Conservation (phyloP, 2,329 filamentous ascomycete species). For the Hypocreales sp. region DNA sequence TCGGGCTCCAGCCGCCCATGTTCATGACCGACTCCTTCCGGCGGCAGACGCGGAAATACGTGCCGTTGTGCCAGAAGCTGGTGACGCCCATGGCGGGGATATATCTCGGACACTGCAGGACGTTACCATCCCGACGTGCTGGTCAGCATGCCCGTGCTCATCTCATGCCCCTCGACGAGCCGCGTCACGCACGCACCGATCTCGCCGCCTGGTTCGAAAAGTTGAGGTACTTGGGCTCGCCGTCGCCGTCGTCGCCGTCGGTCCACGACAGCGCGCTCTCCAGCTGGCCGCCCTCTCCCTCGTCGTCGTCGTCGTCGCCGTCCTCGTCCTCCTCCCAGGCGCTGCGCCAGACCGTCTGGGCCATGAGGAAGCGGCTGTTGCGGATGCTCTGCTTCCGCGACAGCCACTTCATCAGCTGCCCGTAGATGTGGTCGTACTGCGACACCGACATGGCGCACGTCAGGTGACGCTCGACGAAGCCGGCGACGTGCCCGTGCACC, state of each 20-base stretch:
- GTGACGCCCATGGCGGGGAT: conserved; percentile 38
- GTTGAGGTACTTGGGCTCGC: conserved; percentile 32
- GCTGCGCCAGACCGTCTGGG: conserved; percentile 36
- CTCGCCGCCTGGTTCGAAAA: conserved; percentile 42
- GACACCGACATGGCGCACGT: conserved; percentile 36
- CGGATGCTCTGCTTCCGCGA: conserved; percentile 34
- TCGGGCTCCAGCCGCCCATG: conserved; percentile 17
- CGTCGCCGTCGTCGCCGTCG: conserved; percentile 13
- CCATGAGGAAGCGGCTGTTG: conserved; percentile 35
- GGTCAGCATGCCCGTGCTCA: too few relatives aligned
- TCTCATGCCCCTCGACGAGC: too few relatives aligned
- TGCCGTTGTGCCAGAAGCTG: conserved; percentile 36
- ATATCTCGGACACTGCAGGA: conserved; percentile 35
- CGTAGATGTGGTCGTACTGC: conserved; percentile 41
- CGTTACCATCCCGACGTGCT: too few relatives aligned
- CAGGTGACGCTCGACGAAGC: conserved; percentile 26
- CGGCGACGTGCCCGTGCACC: conserved; percentile 16
- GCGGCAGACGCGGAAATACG: conserved; percentile 31
- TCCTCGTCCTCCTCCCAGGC: conserved; percentile 41
- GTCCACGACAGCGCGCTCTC: background rate
- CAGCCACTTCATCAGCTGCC: conserved; percentile 42
- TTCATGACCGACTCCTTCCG: conserved; percentile 26
- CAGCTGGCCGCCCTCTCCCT: background rate
- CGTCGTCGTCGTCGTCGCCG: conserved; percentile 16
- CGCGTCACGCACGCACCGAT: conserved; percentile 25